phyloP scores from a whole-genome alignment of 2,329 filamentous ascomycete species.

The Xylariaceae sp. region DNA sequence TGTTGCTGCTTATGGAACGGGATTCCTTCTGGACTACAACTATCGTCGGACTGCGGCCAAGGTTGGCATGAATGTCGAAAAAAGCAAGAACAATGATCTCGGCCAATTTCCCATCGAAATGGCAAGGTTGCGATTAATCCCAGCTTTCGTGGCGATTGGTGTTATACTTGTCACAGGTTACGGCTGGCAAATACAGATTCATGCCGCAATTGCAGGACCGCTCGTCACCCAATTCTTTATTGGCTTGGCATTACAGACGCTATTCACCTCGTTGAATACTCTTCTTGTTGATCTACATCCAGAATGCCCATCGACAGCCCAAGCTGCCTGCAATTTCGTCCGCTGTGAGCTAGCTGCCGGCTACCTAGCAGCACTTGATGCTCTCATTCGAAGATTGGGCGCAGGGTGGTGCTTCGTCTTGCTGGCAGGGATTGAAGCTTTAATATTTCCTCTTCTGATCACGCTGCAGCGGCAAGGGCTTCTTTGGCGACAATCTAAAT shows the following conservation, averaged over 20 bases:
- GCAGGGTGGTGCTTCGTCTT: constrained; percentile 14
- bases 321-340: constrained; percentile 19
- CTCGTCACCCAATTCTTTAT: constrained; percentile 18
- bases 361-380: constrained; percentile 12
- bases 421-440: constrained; percentile 3
- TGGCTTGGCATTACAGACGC: constrained; percentile 11
- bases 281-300: constrained; percentile 10
- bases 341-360: constrained; percentile 17
- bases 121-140: constrained; percentile 6
- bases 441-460: no score
- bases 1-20: background rate
- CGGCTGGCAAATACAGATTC: constrained; percentile 10
- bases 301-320: constrained; percentile 5
- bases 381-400: constrained; percentile 7
- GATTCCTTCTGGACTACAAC: constrained; percentile 5
- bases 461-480: no score
- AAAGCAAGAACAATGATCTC: constrained; percentile 1
- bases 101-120: constrained; percentile 10
- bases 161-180: constrained; percentile 10
- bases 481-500: no score
- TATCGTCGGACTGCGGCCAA: constrained; percentile 2
- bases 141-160: constrained; percentile 3
- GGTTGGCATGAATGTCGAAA: background rate
- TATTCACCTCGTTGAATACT: constrained; percentile 7
- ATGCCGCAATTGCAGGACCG: constrained; percentile 11